A percentile compares a stretch with the other conserved stretches of the same genome.
Evolutionary conservation across 257 asterid species (phyloP).

Genomic region (Catharanthus roseus): DNA sequence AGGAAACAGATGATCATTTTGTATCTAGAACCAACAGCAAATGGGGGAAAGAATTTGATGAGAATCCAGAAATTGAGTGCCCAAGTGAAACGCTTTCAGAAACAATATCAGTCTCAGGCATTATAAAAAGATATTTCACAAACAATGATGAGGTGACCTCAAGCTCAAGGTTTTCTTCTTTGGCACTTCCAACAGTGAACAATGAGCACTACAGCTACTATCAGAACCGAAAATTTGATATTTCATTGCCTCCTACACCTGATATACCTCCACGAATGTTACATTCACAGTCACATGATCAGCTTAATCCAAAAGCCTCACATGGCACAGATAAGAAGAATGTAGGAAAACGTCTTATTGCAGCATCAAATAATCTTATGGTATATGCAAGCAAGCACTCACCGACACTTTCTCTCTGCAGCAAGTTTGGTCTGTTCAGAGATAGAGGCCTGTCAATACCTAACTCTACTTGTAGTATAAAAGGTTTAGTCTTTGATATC

Average conservation of each 20-base stretch:
- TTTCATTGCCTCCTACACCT: slow-evolving; percentile 13
- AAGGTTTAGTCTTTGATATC: slow-evolving; percentile 7
- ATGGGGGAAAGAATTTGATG: slow-evolving; percentile 5
- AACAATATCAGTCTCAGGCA: slow-evolving; percentile 49
- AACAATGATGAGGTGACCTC: slow-evolving; percentile 51
- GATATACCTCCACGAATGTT: slow-evolving; percentile 11
- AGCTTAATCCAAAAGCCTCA: slow-evolving; percentile 17
- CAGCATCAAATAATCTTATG: slow-evolving; percentile 40
- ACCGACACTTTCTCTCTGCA: slow-evolving; percentile 32
- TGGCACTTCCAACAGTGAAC: slow-evolving; percentile 1
- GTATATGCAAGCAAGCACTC: slow-evolving; percentile 21
- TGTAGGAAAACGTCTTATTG: slow-evolving; percentile 47
- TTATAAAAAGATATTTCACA: slow-evolving; percentile 55
- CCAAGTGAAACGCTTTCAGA: slow-evolving; percentile 36
- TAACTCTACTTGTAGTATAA: slow-evolving; percentile 7
- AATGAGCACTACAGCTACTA: slow-evolving; percentile 15
- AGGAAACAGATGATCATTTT: slow-evolving; percentile 9
- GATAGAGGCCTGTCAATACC: slow-evolving; percentile 12
- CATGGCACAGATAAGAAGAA: slow-evolving; percentile 17
- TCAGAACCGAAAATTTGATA: slow-evolving; percentile 6
- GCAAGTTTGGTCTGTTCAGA: too few species aligned
- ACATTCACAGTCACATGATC: background rate
- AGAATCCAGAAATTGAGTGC: slow-evolving; percentile 19
- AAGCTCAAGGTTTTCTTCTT: slow-evolving; percentile 10
- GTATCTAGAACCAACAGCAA: slow-evolving; percentile 8